These are phyloP conservation scores for Wickerhamiella musiphila DNA, from an alignment of 805 yeast species.

Conservation along the genomic window DNA sequence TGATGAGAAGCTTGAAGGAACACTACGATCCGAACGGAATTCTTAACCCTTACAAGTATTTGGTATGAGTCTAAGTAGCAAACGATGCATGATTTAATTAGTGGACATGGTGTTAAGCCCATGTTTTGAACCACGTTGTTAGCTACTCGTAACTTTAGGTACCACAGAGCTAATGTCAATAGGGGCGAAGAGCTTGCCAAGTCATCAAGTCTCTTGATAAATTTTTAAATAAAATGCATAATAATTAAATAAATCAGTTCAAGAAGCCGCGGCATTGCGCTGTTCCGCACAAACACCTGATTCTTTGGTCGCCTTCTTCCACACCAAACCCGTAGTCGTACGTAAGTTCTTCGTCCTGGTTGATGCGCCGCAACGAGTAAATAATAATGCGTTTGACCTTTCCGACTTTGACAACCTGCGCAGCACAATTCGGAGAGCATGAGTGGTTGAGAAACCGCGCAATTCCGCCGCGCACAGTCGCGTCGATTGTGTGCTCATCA, in stretches of 20 bases:
- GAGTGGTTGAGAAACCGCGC: slow-evolving; percentile 95
- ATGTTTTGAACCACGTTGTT: background rate
- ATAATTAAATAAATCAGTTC: too few relatives aligned
- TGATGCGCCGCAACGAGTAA: slow-evolving; percentile 78
- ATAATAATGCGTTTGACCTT: slow-evolving; percentile 90
- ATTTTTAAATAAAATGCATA: too few relatives aligned
- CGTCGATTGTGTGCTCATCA: slow-evolving; percentile 89
- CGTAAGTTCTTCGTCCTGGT: slow-evolving; percentile 61
- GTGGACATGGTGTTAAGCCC: background rate
- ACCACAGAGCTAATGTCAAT: too few relatives aligned
- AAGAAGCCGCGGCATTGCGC: slow-evolving; percentile 84
- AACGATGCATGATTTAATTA: background rate
- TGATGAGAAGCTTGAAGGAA: slow-evolving; percentile 66
- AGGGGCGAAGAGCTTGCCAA: too few relatives aligned
- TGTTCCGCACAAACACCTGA: slow-evolving; percentile 89
- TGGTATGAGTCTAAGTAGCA: slow-evolving; percentile 16
- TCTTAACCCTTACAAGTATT: slow-evolving; percentile 86
- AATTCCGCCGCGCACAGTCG: slow-evolving; percentile 92
- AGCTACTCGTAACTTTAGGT: too few relatives aligned
- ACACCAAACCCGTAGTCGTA: slow-evolving; percentile 93
- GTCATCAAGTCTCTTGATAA: too few relatives aligned
- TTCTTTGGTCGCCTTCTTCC: slow-evolving; percentile 73
- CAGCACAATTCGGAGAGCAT: slow-evolving; percentile 94
- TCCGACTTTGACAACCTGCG: slow-evolving; percentile 48
- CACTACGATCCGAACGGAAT: slow-evolving; percentile 83